Evolutionary conservation across 2,329 filamentous ascomycete genomes (phyloP).

Genomic region (Fusarium buxicola): DNA sequence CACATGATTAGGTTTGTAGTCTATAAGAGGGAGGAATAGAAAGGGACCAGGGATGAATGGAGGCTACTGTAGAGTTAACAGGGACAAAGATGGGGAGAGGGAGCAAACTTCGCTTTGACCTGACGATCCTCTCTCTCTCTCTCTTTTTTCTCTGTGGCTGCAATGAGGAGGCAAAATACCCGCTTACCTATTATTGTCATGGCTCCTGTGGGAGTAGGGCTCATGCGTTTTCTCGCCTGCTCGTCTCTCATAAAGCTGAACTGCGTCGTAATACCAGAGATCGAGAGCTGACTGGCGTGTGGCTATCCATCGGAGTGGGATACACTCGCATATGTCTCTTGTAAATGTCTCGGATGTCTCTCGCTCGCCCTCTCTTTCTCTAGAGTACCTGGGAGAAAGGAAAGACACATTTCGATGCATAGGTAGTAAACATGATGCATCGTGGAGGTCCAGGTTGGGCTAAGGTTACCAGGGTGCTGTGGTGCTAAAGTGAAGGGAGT

Average conservation of each 20-base stretch:
- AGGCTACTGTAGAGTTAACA: slow-evolving; percentile 2
- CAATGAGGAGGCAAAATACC: slow-evolving; percentile 1
- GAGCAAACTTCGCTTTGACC: not conserved
- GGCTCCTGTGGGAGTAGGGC: not conserved
- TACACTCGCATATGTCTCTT: slow-evolving; percentile 9
- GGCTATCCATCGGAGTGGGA: slow-evolving; percentile 1
- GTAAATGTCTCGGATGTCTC: slow-evolving; percentile 14
- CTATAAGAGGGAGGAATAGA: not conserved
- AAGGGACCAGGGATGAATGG: slow-evolving; percentile 2
- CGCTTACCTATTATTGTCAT: not conserved
- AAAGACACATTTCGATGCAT: slow-evolving; percentile 15
- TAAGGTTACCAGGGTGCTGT: slow-evolving; percentile 12
- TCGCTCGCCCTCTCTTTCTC: no score
- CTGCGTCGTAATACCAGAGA: not conserved
- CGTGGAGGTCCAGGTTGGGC: slow-evolving; percentile 11
- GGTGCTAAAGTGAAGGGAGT: slow-evolving; percentile 29
- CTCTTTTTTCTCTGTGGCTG: not conserved
- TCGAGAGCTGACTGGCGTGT: slow-evolving; percentile 14
- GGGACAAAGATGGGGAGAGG: not conserved
- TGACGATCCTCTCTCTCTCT: not conserved
- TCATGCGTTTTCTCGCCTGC: no score
- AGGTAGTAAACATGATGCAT: slow-evolving; percentile 14
- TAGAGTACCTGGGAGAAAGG: slow-evolving; percentile 20
- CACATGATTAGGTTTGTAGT: slow-evolving; percentile 10
- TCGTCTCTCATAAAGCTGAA: not conserved